Conservation (phyloP, 2,329 filamentous ascomycete genomes). For the Trichophyton mentagrophytes region DNA sequence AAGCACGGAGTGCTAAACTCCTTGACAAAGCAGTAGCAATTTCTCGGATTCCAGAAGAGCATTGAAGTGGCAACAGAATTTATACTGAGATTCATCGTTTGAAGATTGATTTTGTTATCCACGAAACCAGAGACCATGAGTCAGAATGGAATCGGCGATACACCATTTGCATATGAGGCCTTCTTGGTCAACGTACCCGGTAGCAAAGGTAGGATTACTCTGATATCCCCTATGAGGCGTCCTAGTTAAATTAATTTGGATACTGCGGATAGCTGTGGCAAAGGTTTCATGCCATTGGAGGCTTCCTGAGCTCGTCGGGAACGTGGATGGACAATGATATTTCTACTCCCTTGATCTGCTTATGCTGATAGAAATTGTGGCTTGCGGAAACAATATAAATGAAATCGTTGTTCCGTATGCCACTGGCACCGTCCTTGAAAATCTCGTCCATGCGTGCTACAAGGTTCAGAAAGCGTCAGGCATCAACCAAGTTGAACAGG, state of each 20-base stretch:
- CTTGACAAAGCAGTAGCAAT: background rate
- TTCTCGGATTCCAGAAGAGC: background rate
- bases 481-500: background rate
- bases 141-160: background rate
- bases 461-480: background rate
- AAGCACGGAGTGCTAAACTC: no score
- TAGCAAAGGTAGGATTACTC: background rate
- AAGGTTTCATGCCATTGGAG: background rate
- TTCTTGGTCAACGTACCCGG: background rate
- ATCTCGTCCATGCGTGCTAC: background rate
- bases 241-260: background rate
- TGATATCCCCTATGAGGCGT: background rate
- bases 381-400: background rate
- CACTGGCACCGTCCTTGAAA: background rate
- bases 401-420: background rate
- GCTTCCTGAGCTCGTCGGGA: background rate
- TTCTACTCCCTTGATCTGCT: background rate
- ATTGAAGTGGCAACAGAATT: background rate
- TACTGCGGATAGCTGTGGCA: background rate
- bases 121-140: background rate
- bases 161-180: background rate
- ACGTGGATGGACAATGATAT: background rate
- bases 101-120: background rate
- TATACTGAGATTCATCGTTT: background rate
- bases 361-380: background rate